A percentile compares a stretch with the other conserved stretches of the same genome.
phyloP scores from a whole-genome alignment of 1,284 basidiomycete species.

The Exobasidium cylindrosporum region DNA sequence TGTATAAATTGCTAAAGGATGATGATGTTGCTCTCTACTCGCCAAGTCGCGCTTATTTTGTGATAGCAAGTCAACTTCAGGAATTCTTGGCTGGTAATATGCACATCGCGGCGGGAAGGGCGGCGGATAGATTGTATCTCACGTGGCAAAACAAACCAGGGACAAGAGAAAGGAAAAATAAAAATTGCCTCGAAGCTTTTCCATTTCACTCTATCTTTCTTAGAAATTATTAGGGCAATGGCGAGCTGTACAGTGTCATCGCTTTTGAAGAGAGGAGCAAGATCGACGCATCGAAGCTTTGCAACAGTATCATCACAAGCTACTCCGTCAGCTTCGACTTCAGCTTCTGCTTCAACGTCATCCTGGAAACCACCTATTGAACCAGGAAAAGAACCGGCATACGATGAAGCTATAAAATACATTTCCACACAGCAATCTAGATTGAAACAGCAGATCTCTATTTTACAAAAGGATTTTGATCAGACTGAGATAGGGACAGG shows the following conservation, averaged over 20 bases:
- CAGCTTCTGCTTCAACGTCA: slow-evolving; percentile 10
- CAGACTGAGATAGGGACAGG: background rate
- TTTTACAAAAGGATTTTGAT: slow-evolving; percentile 26
- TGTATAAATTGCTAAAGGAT: no score
- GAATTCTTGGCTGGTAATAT: no score
- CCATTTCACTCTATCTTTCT: no score
- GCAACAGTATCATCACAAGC: background rate
- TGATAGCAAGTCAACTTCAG: no score
- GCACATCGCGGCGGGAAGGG: no score
- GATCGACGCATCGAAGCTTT: background rate
- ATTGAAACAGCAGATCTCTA: slow-evolving; percentile 60
- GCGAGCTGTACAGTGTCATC: background rate
- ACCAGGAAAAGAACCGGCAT: slow-evolving; percentile 70
- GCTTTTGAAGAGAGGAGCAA: background rate
- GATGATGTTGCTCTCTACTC: no score
- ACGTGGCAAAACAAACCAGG: no score
- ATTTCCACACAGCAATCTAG: slow-evolving; percentile 60
- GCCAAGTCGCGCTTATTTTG: no score
- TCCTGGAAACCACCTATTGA: slow-evolving; percentile 61
- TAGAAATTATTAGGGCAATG: no score
- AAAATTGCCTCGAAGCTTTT: no score
- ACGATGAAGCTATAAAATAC: slow-evolving; percentile 73
- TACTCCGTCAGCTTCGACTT: slow-evolving; percentile 12
- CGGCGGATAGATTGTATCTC: no score
- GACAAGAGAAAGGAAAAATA: no score